These are phyloP conservation scores for Litsea cubeba DNA, from an alignment of 164 flowering plant species.

Conservation along the genomic window DNA sequence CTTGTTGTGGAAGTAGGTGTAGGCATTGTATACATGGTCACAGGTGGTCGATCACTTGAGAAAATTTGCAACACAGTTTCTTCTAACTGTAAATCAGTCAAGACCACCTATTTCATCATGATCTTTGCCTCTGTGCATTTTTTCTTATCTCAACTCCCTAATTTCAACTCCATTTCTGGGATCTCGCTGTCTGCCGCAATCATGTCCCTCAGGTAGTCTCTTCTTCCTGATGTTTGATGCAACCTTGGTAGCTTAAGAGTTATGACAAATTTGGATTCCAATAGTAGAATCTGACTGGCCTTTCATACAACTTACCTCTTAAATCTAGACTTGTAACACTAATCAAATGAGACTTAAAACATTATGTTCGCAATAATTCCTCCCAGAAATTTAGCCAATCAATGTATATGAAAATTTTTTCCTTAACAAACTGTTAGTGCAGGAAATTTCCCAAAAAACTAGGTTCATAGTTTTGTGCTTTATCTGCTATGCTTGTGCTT, in stretches of 20 bases:
- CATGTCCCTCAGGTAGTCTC: constrained; percentile 61
- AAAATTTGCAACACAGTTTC: constrained; percentile 41
- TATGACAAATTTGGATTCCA: not conserved
- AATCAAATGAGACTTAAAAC: not conserved
- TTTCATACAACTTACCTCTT: not conserved
- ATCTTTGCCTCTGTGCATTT: constrained; percentile 50
- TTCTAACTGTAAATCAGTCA: constrained; percentile 33
- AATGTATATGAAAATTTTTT: no score
- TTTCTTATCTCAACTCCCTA: constrained; percentile 54
- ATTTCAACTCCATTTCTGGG: constrained; percentile 50
- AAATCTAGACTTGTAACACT: not conserved
- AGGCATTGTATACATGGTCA: constrained; percentile 60
- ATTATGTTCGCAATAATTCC: not conserved
- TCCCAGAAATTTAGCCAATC: no score
- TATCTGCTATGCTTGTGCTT: no score
- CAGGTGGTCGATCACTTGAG: constrained; percentile 56
- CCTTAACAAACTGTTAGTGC: no score
- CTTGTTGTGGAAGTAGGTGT: constrained; percentile 50
- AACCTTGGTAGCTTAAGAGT: not conserved
- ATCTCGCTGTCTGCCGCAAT: constrained; percentile 63
- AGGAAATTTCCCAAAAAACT: no score
- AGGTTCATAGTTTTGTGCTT: no score
- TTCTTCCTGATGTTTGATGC: not conserved
- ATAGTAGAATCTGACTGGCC: not conserved
- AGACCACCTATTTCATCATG: constrained; percentile 53